A percentile compares a stretch with the other conserved stretches of the same genome.
phyloP scores from a whole-genome alignment of 2,329 filamentous ascomycete species.

The Elsinoe ampelina region DNA sequence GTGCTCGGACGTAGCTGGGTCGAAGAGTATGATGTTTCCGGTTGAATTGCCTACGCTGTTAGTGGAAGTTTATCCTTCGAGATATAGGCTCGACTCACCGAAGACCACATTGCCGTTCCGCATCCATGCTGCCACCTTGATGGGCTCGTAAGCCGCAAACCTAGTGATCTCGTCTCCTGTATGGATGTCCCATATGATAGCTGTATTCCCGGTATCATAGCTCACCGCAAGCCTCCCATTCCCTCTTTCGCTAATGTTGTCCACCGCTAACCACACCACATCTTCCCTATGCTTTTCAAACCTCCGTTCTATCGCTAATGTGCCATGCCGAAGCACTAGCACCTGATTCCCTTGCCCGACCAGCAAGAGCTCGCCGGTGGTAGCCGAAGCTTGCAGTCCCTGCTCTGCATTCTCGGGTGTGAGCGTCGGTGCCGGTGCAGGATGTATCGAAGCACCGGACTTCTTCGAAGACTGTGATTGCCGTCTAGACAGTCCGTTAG shows the following conservation, averaged over 20 bases:
- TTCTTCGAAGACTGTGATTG: conserved; percentile 11
- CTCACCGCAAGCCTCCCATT: conserved; percentile 81
- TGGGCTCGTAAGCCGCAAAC: conserved; percentile 84
- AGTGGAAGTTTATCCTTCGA: conserved; percentile 13
- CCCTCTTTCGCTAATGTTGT: conserved; percentile 81
- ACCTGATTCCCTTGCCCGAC: conserved; percentile 77
- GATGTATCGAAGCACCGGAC: conserved; percentile 20
- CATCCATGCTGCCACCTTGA: conserved; percentile 89
- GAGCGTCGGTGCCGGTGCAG: conserved; percentile 34
- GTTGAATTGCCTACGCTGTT: conserved; percentile 65
- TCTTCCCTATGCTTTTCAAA: conserved; percentile 79
- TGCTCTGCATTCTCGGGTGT: conserved; percentile 39
- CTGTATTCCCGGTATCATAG: conserved; percentile 82
- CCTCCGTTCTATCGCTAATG: conserved; percentile 73
- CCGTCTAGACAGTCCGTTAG: conserved; percentile 17
- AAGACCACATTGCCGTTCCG: conserved; percentile 93
- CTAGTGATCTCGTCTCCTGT: conserved; percentile 82
- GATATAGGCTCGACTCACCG: conserved; percentile 50
- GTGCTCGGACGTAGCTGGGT: conserved; percentile 86
- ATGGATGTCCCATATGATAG: conserved; percentile 93
- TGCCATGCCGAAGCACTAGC: conserved; percentile 86
- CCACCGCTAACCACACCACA: conserved; percentile 73
- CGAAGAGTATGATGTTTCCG: conserved; percentile 89
- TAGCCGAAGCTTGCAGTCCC: conserved; percentile 76
- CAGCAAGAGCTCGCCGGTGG: conserved; percentile 82